Evolutionary conservation across 2,329 filamentous ascomycete species (phyloP).

Genomic region (Hysterium pulicare): DNA sequence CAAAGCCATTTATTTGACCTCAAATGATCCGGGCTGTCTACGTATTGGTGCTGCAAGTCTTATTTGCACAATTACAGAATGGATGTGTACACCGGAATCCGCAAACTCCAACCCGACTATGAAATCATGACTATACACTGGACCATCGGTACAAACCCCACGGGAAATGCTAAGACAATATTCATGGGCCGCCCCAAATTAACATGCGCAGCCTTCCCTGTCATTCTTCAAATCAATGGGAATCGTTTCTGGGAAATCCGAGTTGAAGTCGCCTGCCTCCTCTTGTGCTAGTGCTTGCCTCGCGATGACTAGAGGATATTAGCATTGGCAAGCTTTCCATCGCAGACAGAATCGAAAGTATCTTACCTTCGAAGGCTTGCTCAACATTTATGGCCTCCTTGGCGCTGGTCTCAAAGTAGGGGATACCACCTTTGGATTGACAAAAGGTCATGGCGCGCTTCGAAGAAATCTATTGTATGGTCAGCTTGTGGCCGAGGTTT

Average conservation of each 20-base stretch:
- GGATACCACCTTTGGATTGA: constrained; percentile 94
- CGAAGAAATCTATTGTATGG: constrained; percentile 67
- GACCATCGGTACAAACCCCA: constrained; percentile 1
- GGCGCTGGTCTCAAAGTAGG: constrained; percentile 98
- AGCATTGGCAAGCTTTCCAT: constrained; percentile 8
- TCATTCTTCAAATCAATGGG: constrained; percentile 97
- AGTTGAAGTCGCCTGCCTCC: constrained; percentile 95
- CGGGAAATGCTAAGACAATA: not conserved
- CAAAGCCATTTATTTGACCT: no score
- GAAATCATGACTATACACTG: not conserved
- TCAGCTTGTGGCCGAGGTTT: constrained; percentile 15
- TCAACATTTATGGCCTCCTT: constrained; percentile 99
- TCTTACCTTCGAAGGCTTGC: constrained; percentile 69
- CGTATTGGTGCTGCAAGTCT: no score
- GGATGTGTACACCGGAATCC: not conserved
- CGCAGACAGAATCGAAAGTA: no score
- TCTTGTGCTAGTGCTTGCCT: constrained; percentile 94
- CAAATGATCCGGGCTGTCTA: no score
- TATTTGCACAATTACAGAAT: no score
- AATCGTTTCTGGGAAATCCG: constrained; percentile 96
- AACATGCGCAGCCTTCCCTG: constrained; percentile 90
- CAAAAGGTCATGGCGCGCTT: constrained; percentile 98
- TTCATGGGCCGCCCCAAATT: constrained; percentile 29
- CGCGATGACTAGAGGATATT: constrained; percentile 69
- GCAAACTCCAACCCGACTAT: constrained; percentile 2